Base-by-base conservation (phyloP, 2,329 filamentous ascomycete species). In the Fusarium humuli region DNA sequence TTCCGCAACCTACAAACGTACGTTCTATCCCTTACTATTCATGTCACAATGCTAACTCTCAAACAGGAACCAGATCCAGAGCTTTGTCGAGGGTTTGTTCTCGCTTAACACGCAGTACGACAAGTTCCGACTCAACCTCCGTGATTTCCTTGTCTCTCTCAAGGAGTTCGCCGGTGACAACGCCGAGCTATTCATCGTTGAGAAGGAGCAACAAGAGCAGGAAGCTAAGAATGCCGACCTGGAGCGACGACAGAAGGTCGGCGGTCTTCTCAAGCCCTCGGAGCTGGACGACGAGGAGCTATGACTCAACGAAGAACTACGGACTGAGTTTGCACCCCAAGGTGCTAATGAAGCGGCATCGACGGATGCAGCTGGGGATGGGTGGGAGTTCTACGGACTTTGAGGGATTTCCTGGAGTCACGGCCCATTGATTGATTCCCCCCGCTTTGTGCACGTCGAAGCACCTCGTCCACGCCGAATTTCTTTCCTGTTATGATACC, bases 151-250 rank as follows among this genome's bases (percentile, higher is more conserved):
- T 73, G 97, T 99, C 76, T 97, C 94, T 23, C 86, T 99, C 73
- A 97, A 98, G 83, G 97, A 99, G 81, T 99, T 98, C 69, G 91
- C 94, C 1, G 96, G 93, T 55, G 96, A 99, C 81, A 98, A 98
- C 75, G 90, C 95, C 2, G 96, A 99, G 78, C 87, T 99, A 12
- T 99, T 92, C 81, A 90, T 92, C 6, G 94, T 97, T 62, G 96
- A 99, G 81, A 94, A 97, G 80, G 96, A 99, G 81, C 92, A 97
- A 80, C 94, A 94, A 70, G 91, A 95, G 66, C 90, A 90, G 71
- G 93, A 95, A 74, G 93, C 92, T 48, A 94, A 94, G 80, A 90
- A 92, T 50, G 92, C 94, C 23, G 97, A 99, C 79, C 91, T 94
- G 76, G 94, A 98, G 81, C 91, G 95, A 73, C 90, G 93, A 68